Evolutionary conservation across 768 basidiomycete genomes (phyloP), one percentile per base, ranked within the genome.

Genomic region (Suillus occidentalis): DNA sequence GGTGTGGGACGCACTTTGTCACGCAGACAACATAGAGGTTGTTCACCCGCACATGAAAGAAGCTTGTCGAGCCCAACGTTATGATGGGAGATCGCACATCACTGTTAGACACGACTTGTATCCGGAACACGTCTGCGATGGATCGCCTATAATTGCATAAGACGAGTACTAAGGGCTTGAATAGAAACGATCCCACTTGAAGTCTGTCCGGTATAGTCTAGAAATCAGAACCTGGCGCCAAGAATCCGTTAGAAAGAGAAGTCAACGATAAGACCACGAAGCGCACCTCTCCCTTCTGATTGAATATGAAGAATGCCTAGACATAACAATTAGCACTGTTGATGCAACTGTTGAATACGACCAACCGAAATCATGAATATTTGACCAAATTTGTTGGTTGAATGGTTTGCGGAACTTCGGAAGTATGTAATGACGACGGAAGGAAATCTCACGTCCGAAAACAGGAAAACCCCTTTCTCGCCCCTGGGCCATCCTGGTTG

Each of bases 271-370:
- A 16, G 6, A n/a, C 3, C 6, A n/a, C 36, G 7, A 28, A 39
- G 73, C 86, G 47, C 63, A 95, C 97, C 87, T 99, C 97, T 77
- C 97, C 97, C 78, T 99, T 98, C 78, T 96, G 95, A 75, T 98
- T 99, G 84, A 98, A 97, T 65, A 98, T 94, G 79, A 99, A 98
- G 87, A 98, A 98, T 57, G 93, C 96, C 96, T 98, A 69, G 60
- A 55, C n/a, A 18, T 42, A 16, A 42, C 49, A 14, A 36, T 40
- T 14, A 64, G 47, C 60, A 36, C 43, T 36, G 58, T 53, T 7
- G 60, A 18, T 31, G 53, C 53, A 34, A 53, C 55, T 25, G 36
- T 45, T 50, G 31, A n/a, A 42, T 22, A 55, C 20, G 58, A 68
- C 83, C 74, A 67, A 84, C 83, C 60, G 83, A 84, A 66, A 84